Percentiles rank a stretch among this genome's conserved stretches.
These are phyloP conservation scores for Plicaturopsis crispa DNA, from an alignment of 768 basidiomycete species.

Conservation along the genomic window DNA sequence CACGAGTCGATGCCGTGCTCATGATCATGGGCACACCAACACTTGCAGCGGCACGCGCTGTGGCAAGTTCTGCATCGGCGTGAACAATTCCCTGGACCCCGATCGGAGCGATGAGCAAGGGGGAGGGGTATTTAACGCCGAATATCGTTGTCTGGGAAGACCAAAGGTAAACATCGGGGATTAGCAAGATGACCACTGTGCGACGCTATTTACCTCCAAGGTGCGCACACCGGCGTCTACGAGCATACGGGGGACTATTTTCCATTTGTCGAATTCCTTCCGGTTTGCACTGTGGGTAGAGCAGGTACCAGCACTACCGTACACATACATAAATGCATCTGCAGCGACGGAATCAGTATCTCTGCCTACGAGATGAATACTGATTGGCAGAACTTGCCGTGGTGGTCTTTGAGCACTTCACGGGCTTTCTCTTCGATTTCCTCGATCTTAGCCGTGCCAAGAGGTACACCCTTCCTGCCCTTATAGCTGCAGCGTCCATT, in stretches of 20 bases:
- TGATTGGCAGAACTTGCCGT: constrained; percentile 28
- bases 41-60: constrained; percentile 55
- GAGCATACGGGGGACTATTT: constrained; percentile 79
- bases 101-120: constrained; percentile 64
- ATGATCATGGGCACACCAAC: constrained; percentile 65
- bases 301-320: constrained; percentile 68
- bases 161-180: neutral
- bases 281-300: constrained; percentile 63
- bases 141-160: constrained; percentile 56
- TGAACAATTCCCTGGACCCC: constrained; percentile 76
- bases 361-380: neutral
- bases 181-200: neutral
- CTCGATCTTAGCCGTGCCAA: constrained; percentile 55
- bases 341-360: constrained; percentile 6
- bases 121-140: constrained; percentile 53
- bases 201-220: constrained; percentile 41
- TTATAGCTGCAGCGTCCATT: no score
- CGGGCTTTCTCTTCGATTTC: constrained; percentile 62
- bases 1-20: constrained; percentile 65
- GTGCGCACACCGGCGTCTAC: constrained; percentile 48
- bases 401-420: constrained; percentile 51
- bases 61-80: constrained; percentile 62
- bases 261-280: constrained; percentile 55
- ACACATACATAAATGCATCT: constrained; percentile 71
- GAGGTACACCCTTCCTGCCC: no score